phyloP scores from a whole-genome alignment of 2,329 filamentous ascomycete genomes.

The Teratosphaeria epicoccoides region DNA sequence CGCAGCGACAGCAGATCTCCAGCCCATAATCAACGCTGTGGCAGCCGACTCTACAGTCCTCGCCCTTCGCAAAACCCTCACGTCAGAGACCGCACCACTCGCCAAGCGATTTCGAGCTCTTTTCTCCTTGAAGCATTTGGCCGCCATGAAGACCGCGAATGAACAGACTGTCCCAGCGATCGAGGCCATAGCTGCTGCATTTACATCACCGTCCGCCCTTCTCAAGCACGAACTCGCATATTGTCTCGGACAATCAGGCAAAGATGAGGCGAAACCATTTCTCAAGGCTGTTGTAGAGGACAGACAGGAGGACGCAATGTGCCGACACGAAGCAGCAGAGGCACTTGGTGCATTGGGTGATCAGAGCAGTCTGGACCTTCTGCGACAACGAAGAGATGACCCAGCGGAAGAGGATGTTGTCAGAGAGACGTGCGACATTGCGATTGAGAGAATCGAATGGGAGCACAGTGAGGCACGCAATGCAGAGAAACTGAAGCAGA shows the following conservation, averaged over 20 bases:
- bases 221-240: constrained; percentile 96
- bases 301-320: constrained; percentile 82
- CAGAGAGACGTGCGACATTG: constrained; percentile 94
- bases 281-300: constrained; percentile 67
- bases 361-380: constrained; percentile 58
- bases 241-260: constrained; percentile 83
- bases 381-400: constrained; percentile 65
- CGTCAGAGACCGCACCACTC: constrained; percentile 69
- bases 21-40: background rate
- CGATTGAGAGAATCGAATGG: constrained; percentile 89
- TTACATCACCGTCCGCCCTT: constrained; percentile 73
- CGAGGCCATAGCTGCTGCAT: constrained; percentile 77
- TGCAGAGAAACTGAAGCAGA: constrained; percentile 68
- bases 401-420: constrained; percentile 67
- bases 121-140: constrained; percentile 93
- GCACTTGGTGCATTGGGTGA: constrained; percentile 82
- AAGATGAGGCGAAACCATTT: constrained; percentile 61
- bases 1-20: constrained; percentile 1
- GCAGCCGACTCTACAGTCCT: constrained; percentile 40
- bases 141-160: constrained; percentile 51
- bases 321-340: constrained; percentile 90
- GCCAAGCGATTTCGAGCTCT: constrained; percentile 88
- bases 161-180: constrained; percentile 52
- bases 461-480: constrained; percentile 64
- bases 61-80: constrained; percentile 63